A percentile compares a stretch with the other conserved stretches of the same genome.
These are phyloP conservation scores for Solanum corneliomulleri DNA, from an alignment of 257 asterid species.

Conservation along the genomic window DNA sequence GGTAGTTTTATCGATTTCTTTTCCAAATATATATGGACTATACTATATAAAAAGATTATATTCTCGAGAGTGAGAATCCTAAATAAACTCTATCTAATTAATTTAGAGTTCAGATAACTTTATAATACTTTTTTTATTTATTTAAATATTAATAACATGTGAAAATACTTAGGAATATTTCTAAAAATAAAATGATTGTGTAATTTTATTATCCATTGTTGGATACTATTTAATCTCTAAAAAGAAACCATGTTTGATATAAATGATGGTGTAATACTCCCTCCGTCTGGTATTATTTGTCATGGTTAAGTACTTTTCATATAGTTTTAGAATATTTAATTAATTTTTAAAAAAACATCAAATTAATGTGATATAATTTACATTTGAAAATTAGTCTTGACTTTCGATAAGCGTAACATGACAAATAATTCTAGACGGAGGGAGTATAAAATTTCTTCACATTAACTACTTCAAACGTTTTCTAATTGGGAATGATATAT, in stretches of 20 bases:
- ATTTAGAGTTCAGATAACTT: neutral
- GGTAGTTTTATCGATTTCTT: neutral
- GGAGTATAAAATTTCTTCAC: neutral
- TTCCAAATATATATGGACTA: neutral
- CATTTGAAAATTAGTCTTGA: too few relatives aligned
- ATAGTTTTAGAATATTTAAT: too few relatives aligned
- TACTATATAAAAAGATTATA: neutral
- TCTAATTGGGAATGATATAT: neutral
- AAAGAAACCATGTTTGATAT: neutral
- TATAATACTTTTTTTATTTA: neutral
- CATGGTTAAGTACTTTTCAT: too few relatives aligned
- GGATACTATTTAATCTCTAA: neutral
- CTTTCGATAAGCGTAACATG: too few relatives aligned
- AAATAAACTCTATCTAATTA: neutral
- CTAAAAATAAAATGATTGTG: too few relatives aligned
- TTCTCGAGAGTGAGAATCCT: neutral
- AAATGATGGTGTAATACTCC: neutral
- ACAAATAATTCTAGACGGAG: too few relatives aligned
- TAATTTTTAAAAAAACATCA: too few relatives aligned
- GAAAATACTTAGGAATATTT: neutral
- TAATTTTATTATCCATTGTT: neutral
- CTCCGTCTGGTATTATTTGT: too few relatives aligned
- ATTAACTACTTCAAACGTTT: neutral
- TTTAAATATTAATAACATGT: neutral
- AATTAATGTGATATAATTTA: too few relatives aligned